A percentile compares a stretch with the other conserved stretches of the same genome.
phyloP scores from a whole-genome alignment of 805 yeast species.

The Metschnikowia colocasiae region DNA sequence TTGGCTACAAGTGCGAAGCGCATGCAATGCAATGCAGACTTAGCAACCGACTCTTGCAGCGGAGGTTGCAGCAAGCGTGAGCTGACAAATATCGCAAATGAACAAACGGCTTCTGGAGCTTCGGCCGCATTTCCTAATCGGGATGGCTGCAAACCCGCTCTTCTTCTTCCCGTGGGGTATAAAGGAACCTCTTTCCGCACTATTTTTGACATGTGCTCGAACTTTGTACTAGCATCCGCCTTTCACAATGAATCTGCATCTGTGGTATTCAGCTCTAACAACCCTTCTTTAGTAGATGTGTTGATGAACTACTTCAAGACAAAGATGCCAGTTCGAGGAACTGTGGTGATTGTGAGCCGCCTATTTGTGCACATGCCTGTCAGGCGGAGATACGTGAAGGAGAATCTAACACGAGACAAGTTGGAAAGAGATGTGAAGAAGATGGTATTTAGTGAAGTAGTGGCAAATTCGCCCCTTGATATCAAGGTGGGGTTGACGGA shows the following conservation, averaged over 20 bases:
- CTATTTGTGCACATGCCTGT: conserved; percentile 46
- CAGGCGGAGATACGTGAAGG: conserved; percentile 27
- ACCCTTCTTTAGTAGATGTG: not conserved
- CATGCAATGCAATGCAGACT: not conserved
- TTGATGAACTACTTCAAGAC: conserved; percentile 2
- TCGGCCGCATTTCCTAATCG: not conserved
- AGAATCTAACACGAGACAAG: conserved; percentile 17
- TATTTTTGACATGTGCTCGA: conserved; percentile 1
- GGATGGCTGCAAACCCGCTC: not conserved
- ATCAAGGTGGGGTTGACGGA: not conserved
- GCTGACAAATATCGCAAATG: not conserved
- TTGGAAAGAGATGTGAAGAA: conserved; percentile 27
- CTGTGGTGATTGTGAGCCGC: conserved; percentile 34
- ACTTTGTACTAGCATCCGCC: not conserved
- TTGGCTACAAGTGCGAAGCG: not conserved
- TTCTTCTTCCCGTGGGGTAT: not conserved
- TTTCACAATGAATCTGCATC: not conserved
- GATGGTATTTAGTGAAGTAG: conserved; percentile 26
- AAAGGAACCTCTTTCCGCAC: conserved; percentile 1
- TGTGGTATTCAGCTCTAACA: not conserved
- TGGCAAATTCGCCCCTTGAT: conserved; percentile 19
- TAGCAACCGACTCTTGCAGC: not conserved
- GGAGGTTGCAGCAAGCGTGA: not conserved
- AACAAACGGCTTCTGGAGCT: not conserved
- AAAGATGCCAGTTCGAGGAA: conserved; percentile 28